Conservation (phyloP, 192 early-diverging fungal genomes). For the Coemansia aciculifera region DNA sequence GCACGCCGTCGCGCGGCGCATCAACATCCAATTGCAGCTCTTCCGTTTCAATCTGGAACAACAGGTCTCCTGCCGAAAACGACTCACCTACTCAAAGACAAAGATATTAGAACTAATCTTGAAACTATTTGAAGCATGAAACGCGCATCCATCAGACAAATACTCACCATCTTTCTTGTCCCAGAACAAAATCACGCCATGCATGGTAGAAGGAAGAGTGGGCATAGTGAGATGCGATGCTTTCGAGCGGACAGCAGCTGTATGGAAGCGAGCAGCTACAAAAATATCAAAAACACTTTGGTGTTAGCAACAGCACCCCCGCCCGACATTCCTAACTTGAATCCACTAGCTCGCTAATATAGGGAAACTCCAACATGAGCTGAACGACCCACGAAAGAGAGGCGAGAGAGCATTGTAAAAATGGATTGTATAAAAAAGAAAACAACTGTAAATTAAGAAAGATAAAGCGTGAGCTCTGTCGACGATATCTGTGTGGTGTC, state of each 20-base stretch:
- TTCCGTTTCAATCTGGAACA: slow-evolving; percentile 95
- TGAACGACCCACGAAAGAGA: slow-evolving; percentile 31
- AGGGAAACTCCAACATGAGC: slow-evolving; percentile 6
- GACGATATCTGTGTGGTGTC: no score
- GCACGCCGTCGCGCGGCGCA: slow-evolving; percentile 89
- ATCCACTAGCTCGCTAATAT: background rate
- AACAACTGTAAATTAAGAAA: no score
- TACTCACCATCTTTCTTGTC: slow-evolving; percentile 71
- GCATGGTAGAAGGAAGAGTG: slow-evolving; percentile 96
- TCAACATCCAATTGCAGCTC: slow-evolving; percentile 99
- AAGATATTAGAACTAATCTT: background rate
- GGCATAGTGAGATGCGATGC: slow-evolving; percentile 80
- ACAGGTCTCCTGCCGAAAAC: slow-evolving; percentile 84
- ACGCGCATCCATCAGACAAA: no score
- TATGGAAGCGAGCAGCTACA: slow-evolving; percentile 73
- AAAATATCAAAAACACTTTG: background rate
- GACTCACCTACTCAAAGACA: slow-evolving; percentile 64
- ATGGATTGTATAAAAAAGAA: no score
- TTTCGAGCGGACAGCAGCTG: slow-evolving; percentile 16
- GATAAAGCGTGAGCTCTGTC: no score
- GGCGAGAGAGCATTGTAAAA: slow-evolving; percentile 32
- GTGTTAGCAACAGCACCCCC: background rate
- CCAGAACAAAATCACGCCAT: slow-evolving; percentile 88
- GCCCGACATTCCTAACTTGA: background rate
- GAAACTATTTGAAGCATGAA: background rate